These are phyloP conservation scores for Penicillium riverlandense DNA, from an alignment of 495 filamentous ascomycete genomes.

Conservation along the genomic window DNA sequence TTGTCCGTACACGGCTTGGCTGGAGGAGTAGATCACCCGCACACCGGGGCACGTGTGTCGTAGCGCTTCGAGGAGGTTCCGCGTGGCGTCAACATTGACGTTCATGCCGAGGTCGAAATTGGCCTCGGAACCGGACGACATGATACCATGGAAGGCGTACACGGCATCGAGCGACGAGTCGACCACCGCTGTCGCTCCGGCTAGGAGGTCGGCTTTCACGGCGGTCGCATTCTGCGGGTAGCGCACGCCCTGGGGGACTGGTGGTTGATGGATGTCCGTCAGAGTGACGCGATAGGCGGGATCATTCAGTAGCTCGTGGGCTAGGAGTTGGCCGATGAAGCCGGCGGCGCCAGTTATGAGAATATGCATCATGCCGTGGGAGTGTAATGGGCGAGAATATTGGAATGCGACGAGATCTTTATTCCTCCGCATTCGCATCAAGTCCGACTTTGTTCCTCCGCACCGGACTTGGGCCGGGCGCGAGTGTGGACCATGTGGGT, in stretches of 20 bases:
- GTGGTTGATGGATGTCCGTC: constrained; percentile 54
- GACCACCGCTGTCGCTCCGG: constrained; percentile 43
- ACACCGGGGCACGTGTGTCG: constrained; percentile 48
- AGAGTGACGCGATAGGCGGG: constrained; percentile 48
- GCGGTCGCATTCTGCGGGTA: constrained; percentile 47
- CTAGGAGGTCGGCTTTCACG: constrained; percentile 52
- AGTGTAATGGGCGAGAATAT: neutral
- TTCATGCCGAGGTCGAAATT: constrained; percentile 63
- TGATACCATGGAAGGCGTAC: constrained; percentile 76
- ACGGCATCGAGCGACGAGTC: constrained; percentile 49
- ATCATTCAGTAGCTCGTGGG: constrained; percentile 50
- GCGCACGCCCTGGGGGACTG: constrained; percentile 41
- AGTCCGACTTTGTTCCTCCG: constrained; percentile 29
- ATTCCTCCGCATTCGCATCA: constrained; percentile 35
- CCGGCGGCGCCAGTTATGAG: constrained; percentile 65
- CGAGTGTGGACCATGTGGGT: constrained; percentile 7
- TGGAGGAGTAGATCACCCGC: constrained; percentile 54
- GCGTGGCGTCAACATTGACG: constrained; percentile 65
- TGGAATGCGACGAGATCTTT: neutral
- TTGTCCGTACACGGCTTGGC: constrained; percentile 51
- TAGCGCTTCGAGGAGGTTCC: constrained; percentile 52
- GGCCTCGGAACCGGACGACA: constrained; percentile 66
- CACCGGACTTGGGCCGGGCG: constrained; percentile 31
- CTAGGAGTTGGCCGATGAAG: constrained; percentile 61
- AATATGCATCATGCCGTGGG: constrained; percentile 40